A percentile compares a stretch with the other conserved stretches of the same genome.
phyloP scores from a whole-genome alignment of 371 early-diverging fungal species.

The Nosema bombycis region DNA sequence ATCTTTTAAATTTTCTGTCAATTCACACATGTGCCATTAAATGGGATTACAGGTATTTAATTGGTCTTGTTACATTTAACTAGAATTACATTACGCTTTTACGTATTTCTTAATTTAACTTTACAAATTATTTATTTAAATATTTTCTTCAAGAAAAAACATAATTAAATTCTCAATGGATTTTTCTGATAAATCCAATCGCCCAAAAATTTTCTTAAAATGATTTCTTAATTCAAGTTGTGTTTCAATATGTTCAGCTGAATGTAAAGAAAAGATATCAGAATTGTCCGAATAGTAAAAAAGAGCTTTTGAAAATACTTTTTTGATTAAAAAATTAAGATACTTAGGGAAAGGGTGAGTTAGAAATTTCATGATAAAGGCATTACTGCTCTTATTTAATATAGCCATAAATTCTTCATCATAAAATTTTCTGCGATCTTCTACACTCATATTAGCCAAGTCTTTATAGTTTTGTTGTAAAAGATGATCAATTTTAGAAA shows the following conservation, averaged over 20 bases:
- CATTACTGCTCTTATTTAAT: slow-evolving; percentile 96
- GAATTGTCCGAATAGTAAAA: slow-evolving; percentile 97
- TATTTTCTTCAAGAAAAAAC: slow-evolving; percentile 88
- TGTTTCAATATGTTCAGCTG: slow-evolving; percentile 96
- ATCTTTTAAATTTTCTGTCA: no score
- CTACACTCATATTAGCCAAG: slow-evolving; percentile 43
- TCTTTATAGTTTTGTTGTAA: slow-evolving; percentile 52
- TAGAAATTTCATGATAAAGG: slow-evolving; percentile 94
- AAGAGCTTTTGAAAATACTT: slow-evolving; percentile 88
- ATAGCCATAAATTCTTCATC: slow-evolving; percentile 75
- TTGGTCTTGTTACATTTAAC: no score
- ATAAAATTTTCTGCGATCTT: slow-evolving; percentile 37
- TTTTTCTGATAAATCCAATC: slow-evolving; percentile 94
- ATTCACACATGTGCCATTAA: no score
- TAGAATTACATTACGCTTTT: no score
- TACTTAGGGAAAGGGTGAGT: slow-evolving; percentile 90
- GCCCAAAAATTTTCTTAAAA: slow-evolving; percentile 95
- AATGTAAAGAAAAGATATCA: slow-evolving; percentile 91
- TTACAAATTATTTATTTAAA: no score
- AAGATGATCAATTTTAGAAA: slow-evolving; percentile 9
- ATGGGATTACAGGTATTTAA: no score
- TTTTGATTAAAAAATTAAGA: slow-evolving; percentile 95
- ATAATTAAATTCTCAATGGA: slow-evolving; percentile 91
- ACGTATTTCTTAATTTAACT: no score
- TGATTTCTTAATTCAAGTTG: slow-evolving; percentile 98